Base-by-base conservation (phyloP, 352 stramenopile genomes). In the Phytophthora crassamura region DNA sequence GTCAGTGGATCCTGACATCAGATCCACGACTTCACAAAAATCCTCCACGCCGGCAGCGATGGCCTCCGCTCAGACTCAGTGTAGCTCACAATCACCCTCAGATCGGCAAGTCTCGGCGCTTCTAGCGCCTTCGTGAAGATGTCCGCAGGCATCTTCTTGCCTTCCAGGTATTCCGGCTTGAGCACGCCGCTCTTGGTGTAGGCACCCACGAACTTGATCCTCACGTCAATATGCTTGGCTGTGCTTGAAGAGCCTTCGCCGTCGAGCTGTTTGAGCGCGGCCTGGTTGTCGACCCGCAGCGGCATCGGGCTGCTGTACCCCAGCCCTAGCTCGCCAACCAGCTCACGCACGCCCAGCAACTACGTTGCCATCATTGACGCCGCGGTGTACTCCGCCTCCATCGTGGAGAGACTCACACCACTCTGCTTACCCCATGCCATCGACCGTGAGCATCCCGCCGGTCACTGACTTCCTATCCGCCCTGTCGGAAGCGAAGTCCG, bases 401-500 rank as follows among this genome's bases (percentile, higher is more conserved):
- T 67, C 0, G 64, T 72, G 16, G 47, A 72, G 1, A 67, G 33
- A 1, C 18, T 28, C 1, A 67, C 56, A 5, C 20, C 33, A 5
- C 18, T 39, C 40, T 73, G 69, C 53, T 72, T 56, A n/a, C 50
- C 59, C 2, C 34, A 71, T 71, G 0, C 64, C 64, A 25, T 64
- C 41, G 0, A 74, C 7, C 9, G 15, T 28, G 2, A 77, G 4
- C 12, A 67, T 7, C 1, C 36, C 59, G 6, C 59, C 69, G 7
- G 39, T 68, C 9, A 74, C 30, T 1, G 69, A 67, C 59, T 77
- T 77, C 3, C 67, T 34, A 12, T 59, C 42, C 2, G 5, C n/a
- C 32, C 65, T 65, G 45, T 73, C 58, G 7, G 33, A 62, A 0
- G 68, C 68, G 30, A 53, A 76, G 36, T 76, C 67, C 2, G 57